Conservation (phyloP, 1,139 yeast species). For the Pichia norvegensis region DNA sequence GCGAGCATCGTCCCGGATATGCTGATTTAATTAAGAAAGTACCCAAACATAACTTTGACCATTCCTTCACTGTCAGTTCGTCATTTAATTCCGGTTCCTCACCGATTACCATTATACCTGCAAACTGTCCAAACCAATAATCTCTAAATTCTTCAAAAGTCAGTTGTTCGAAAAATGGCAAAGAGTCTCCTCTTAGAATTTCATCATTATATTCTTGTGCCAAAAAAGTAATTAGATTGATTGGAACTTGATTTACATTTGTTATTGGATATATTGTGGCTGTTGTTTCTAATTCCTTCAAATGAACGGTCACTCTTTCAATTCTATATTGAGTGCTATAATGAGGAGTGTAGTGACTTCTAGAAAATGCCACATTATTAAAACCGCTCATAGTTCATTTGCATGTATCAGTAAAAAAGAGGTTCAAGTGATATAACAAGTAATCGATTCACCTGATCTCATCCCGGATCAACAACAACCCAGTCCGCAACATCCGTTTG, state of each 20-base stretch:
- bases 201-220: conserved; percentile 94
- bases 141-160: conserved; percentile 65
- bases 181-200: conserved; percentile 80
- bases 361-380: conserved; percentile 25
- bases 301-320: conserved; percentile 49
- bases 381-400: conserved; percentile 24
- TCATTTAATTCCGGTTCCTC: conserved; percentile 54
- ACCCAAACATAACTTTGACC: conserved; percentile 90
- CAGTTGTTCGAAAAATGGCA: conserved; percentile 74
- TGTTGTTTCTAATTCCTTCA: conserved; percentile 83
- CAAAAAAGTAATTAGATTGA: conserved; percentile 67
- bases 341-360: conserved; percentile 26
- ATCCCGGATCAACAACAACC: no score
- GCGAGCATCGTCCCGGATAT: conserved; percentile 88
- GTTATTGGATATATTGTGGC: conserved; percentile 88
- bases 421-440: no score
- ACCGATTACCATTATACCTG: conserved; percentile 81
- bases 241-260: conserved; percentile 56
- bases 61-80: conserved; percentile 40
- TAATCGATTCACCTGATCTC: no score
- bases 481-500: no score
- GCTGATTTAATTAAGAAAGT: conserved; percentile 78
- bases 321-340: conserved; percentile 21
- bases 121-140: conserved; percentile 83
- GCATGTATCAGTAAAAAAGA: no score